These are phyloP conservation scores for Trametes punicea DNA, from an alignment of 768 basidiomycete species.

Conservation along the genomic window DNA sequence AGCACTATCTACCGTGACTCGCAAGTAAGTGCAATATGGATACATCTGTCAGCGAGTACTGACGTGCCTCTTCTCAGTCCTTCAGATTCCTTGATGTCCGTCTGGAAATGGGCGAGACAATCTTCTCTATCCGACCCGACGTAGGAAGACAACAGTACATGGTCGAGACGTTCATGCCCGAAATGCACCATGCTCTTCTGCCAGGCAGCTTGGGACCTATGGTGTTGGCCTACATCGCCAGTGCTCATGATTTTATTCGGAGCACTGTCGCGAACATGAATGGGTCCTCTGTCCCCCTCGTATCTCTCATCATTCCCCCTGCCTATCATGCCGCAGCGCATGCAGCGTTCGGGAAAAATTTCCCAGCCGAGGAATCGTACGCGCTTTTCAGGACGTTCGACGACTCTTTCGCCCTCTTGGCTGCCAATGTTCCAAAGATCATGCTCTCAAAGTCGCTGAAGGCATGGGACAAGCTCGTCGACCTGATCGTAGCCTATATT, in stretches of 20 bases:
- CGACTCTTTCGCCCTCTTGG: slow-evolving; percentile 19
- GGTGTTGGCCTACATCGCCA: slow-evolving; percentile 6
- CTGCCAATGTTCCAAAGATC: slow-evolving; percentile 17
- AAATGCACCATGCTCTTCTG: slow-evolving; percentile 16
- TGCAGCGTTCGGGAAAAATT: slow-evolving; percentile 23
- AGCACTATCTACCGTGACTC: slow-evolving; percentile 20
- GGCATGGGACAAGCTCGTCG: slow-evolving; percentile 18
- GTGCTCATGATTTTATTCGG: slow-evolving; percentile 7
- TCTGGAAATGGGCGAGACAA: slow-evolving; percentile 13
- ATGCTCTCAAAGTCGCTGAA: slow-evolving; percentile 14
- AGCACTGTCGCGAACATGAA: slow-evolving; percentile 2
- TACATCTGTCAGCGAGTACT: no score
- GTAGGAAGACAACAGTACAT: slow-evolving; percentile 6
- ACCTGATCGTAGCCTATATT: slow-evolving; percentile 12
- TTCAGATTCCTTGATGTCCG: slow-evolving; percentile 18
- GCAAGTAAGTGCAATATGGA: slow-evolving; percentile 5
- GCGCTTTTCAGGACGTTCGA: slow-evolving; percentile 22
- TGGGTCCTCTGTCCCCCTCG: slow-evolving; percentile 5
- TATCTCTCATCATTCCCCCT: slow-evolving; percentile 15
- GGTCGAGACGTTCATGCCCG: slow-evolving; percentile 12
- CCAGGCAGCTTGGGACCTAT: slow-evolving; percentile 13
- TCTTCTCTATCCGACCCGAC: slow-evolving; percentile 14
- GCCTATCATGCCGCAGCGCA: slow-evolving; percentile 19
- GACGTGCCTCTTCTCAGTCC: slow-evolving; percentile 1
- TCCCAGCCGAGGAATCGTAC: slow-evolving; percentile 18